These are phyloP conservation scores for Flaveria sonorensis DNA, from an alignment of 129 eudicot genomes.

Conservation along the genomic window DNA sequence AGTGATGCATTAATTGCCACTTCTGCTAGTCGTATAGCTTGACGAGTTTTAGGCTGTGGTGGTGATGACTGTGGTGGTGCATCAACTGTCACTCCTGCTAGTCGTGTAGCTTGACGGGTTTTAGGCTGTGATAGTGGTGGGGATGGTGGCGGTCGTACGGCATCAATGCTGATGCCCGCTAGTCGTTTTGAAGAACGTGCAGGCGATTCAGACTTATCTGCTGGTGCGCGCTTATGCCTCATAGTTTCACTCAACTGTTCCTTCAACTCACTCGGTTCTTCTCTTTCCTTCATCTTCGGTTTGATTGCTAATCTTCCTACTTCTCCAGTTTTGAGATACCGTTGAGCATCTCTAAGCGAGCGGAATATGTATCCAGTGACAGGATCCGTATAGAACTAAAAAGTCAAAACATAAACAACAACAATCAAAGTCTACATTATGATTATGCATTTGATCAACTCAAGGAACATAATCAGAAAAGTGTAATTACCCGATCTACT, in stretches of 20 bases:
- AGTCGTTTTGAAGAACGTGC: slow-evolving; percentile 62
- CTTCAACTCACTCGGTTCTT: slow-evolving; percentile 15
- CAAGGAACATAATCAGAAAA: slow-evolving; percentile 1
- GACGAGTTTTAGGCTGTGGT: slow-evolving; percentile 7
- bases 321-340: slow-evolving; percentile 71
- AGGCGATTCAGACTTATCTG: slow-evolving; percentile 30
- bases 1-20: neutral
- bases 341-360: slow-evolving; percentile 59
- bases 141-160: neutral
- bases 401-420: slow-evolving; percentile 19
- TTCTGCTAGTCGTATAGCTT: slow-evolving; percentile 20
- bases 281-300: slow-evolving; percentile 42
- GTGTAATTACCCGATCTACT: slow-evolving; percentile 46
- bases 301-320: slow-evolving; percentile 45
- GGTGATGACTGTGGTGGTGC: neutral
- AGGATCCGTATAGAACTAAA: slow-evolving; percentile 83
- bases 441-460: neutral
- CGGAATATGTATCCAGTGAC: slow-evolving; percentile 67
- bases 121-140: slow-evolving; percentile 7
- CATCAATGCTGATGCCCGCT: slow-evolving; percentile 23
- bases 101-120: slow-evolving; percentile 11
- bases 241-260: slow-evolving; percentile 26
- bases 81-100: slow-evolving; percentile 2
- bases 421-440: neutral
- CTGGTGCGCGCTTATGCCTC: slow-evolving; percentile 34